phyloP scores from a whole-genome alignment of 73 alveolate species.

The Tetrahymena borealis region DNA sequence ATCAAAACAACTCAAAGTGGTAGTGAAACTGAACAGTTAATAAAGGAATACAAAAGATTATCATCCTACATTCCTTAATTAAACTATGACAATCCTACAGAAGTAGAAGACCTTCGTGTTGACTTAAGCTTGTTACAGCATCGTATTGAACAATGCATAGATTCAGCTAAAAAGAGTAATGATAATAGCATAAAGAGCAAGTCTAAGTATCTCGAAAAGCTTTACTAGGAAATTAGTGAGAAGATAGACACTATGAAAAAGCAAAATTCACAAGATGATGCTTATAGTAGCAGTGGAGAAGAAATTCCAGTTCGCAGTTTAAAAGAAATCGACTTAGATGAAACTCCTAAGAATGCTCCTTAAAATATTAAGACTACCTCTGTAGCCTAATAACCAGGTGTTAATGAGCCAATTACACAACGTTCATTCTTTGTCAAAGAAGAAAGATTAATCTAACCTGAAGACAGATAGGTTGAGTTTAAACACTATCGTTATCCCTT shows the following conservation, averaged over 20 bases:
- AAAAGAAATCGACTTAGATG: not conserved
- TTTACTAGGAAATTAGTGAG: not conserved
- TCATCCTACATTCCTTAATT: not conserved
- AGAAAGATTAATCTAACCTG: not conserved
- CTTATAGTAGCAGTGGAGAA: slow-evolving; percentile 2
- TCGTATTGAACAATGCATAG: not conserved
- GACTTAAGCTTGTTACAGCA: not conserved
- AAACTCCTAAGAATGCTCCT: not conserved
- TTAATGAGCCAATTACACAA: not conserved
- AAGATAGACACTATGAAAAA: not conserved
- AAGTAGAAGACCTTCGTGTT: not conserved
- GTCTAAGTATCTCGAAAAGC: not conserved
- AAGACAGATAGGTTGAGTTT: not conserved
- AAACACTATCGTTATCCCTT: not conserved
- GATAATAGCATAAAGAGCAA: not conserved
- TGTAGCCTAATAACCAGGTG: not conserved
- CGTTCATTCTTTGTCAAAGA: not conserved
- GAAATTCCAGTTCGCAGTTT: not conserved
- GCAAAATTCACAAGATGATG: not conserved
- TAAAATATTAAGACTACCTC: not conserved
- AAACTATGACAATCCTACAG: not conserved
- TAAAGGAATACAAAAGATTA: not conserved
- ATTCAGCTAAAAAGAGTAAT: not conserved
- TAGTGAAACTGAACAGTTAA: not conserved
- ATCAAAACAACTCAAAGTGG: not conserved